Base-by-base conservation (phyloP, 2,329 filamentous ascomycete genomes). In the Chrysoporthe deuterocubensis region DNA sequence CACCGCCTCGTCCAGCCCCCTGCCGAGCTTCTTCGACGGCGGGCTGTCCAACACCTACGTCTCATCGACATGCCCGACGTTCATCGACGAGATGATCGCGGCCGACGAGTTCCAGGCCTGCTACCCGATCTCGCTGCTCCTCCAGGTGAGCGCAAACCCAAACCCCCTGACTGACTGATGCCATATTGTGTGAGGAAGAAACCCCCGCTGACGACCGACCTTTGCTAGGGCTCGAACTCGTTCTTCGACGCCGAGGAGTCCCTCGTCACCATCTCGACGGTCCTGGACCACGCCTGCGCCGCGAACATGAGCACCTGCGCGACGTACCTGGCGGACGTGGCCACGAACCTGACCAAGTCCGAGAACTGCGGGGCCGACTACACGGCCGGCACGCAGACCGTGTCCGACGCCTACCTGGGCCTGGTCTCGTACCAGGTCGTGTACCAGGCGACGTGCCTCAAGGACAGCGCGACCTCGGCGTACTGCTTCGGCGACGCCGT, bases 401-500 rank as follows among this genome's bases (percentile, higher is more conserved):
- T 97, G 61, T 78, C 88, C 59, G 86, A 92, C 77, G 92, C 93
- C 4, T 93, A 94, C 76, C 82, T 87, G 54, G 93, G 92, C 59
- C 86, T 98, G 74, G 78, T 88, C 32, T 86, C 92, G 57, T 99
- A 97, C 80, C 83, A 89, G 71, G 86, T 90, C 40, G 81, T 97
- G 42, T 97, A 95, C 80, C 85, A 88, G 61, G 93, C 93, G 3
- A 91, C 91, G 7, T 99, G 96, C 76, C 85, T 97, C 26, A 89
- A 88, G 69, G 87, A 92, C 75, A 83, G 87, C 0, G 79, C 82
- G 0, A 89, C 89, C 0, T 84, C 84, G 62, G 86, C 89, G 72
- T 97, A 95, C 82, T 91, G 88, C 81, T 97, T 93, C 77, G 92
- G 92, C 72, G 90, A 92, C 73, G 93, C 95, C 62, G 89, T 94